phyloP scores from a whole-genome alignment of 164 flowering plant genomes.

The Akebia trifoliata region DNA sequence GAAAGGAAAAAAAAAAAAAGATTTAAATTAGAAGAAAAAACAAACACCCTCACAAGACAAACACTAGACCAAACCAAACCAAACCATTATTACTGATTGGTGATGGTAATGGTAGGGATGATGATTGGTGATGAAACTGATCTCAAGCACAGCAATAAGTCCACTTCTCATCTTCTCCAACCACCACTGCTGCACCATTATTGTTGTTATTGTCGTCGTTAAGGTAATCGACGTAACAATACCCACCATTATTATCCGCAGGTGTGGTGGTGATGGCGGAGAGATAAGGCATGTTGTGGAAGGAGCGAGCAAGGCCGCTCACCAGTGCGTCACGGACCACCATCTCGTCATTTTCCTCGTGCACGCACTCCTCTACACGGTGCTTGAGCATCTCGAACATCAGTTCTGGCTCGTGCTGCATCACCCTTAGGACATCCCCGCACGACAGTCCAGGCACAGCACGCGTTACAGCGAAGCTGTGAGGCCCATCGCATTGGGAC shows the following conservation, averaged over 20 bases:
- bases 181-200: slow-evolving; percentile 20
- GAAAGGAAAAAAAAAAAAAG: background rate
- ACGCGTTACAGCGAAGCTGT: slow-evolving; percentile 82
- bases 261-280: slow-evolving; percentile 5
- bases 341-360: slow-evolving; percentile 17
- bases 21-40: background rate
- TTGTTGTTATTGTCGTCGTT: slow-evolving; percentile 28
- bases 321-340: slow-evolving; percentile 35
- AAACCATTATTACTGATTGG: background rate
- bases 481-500: slow-evolving; percentile 82
- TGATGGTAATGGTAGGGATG: background rate
- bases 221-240: slow-evolving; percentile 28
- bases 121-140: background rate
- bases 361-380: slow-evolving; percentile 57
- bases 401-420: slow-evolving; percentile 99
- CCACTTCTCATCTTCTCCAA: slow-evolving; percentile 62
- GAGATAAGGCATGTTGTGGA: slow-evolving; percentile 87
- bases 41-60: background rate
- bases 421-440: slow-evolving; percentile 78
- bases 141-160: slow-evolving; percentile 60
- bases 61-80: too few species aligned
- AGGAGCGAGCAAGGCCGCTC: slow-evolving; percentile 52
- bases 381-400: slow-evolving; percentile 94
- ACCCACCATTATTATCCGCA: slow-evolving; percentile 25
- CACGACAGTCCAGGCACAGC: slow-evolving; percentile 80